Evolutionary conservation across 768 basidiomycete genomes (phyloP), one percentile per base, ranked within the genome.

Genomic region (Boletus sp.): DNA sequence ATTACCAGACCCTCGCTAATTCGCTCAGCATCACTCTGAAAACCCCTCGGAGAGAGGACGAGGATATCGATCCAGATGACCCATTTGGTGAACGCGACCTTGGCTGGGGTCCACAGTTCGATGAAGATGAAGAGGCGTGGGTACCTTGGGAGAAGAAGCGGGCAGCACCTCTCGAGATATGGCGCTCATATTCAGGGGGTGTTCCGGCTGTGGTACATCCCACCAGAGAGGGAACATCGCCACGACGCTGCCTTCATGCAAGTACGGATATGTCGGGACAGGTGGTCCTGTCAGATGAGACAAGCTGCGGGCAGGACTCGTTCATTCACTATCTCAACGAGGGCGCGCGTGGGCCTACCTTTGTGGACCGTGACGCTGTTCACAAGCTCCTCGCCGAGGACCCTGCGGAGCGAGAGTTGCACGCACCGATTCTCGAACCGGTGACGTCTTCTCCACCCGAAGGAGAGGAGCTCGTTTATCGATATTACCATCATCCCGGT

Each of bases 51-150:
- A 9, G n/a, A 19, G 35, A 30, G 4, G 41, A 10, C 15, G 47
- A 54, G 2, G 19, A 9, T 1, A 25, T 48, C 10, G 42, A 65
- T 27, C 51, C 54, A 15, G 59, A 62, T n/a, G 42, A 47, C 1
- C 52, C 50, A 10, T 43, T 10, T 23, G n/a, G 10, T 17, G 50
- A 39, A 19, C 3, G 0, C 2, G 2, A 29, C 25, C 4, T 32
- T 14, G 3, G 2, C 19, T n/a, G 11, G 46, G 13, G 11, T 0
- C 42, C 38, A 6, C 6, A 27, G 11, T 53, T 62, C n/a, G 46
- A 54, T 21, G 60, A 65, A 5, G 60, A 57, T 3, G 60, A 64
- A 10, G 61, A 55, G 4, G 46, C 37, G 2, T 67, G 60, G 66
- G 65, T 64, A 23, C 56, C 57, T n/a, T 63, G 54, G 65, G 39